These are phyloP conservation scores for Amphicarpaea edgeworthii DNA, from an alignment of 306 rosid genomes.

Conservation along the genomic window DNA sequence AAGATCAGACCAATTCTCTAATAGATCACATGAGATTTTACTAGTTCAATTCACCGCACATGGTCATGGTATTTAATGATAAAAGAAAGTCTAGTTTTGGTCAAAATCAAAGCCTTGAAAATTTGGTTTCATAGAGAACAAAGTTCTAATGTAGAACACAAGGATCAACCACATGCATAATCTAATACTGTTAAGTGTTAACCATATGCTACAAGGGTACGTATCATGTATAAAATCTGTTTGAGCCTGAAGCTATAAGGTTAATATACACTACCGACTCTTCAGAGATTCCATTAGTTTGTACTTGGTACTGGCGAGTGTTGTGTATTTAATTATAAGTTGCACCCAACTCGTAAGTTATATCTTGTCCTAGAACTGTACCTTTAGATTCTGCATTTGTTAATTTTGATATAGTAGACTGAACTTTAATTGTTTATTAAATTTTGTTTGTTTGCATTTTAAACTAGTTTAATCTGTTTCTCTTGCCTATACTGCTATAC, in stretches of 20 bases:
- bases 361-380: background rate
- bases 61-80: too few relatives aligned
- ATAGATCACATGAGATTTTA: too few relatives aligned
- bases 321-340: background rate
- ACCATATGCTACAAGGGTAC: too few relatives aligned
- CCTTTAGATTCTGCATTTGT: background rate
- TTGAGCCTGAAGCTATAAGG: background rate
- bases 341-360: background rate
- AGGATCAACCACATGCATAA: too few relatives aligned
- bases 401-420: background rate
- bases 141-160: too few relatives aligned
- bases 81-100: too few relatives aligned
- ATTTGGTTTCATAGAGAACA: too few relatives aligned
- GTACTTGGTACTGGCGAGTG: background rate
- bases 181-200: too few relatives aligned
- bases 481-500: background rate
- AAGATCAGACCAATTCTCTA: too few relatives aligned
- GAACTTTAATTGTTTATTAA: background rate
- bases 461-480: conserved; percentile 6
- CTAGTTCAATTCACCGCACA: too few relatives aligned
- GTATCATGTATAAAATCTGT: too few relatives aligned
- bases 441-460: background rate
- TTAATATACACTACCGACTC: background rate
- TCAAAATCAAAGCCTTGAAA: too few relatives aligned
- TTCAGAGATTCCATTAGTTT: background rate